Conservation (phyloP, 331 rosid genomes). For the Quercus phellos region DNA sequence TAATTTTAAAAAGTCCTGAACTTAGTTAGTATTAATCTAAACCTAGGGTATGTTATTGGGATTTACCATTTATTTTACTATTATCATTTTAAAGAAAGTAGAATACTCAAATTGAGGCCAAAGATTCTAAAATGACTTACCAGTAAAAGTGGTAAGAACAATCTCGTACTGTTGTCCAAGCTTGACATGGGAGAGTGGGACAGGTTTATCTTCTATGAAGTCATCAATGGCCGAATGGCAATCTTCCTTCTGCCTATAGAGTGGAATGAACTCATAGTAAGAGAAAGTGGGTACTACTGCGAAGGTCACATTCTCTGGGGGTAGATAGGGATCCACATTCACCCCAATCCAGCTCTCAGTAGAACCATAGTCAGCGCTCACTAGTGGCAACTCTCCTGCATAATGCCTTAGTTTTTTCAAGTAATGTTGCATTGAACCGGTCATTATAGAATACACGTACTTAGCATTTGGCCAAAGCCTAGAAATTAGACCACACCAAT, state of each 20-base stretch:
- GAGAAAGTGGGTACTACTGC: constrained; percentile 84
- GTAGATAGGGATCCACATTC: constrained; percentile 64
- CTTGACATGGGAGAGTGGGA: constrained; percentile 67
- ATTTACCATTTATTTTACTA: too few relatives aligned
- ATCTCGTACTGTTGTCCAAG: constrained; percentile 81
- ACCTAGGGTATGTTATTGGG: accelerated
- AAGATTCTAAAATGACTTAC: constrained; percentile 29
- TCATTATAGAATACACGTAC: constrained; percentile 82
- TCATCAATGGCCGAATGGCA: constrained; percentile 34
- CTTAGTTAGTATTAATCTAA: too few relatives aligned
- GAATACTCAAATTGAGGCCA: not conserved
- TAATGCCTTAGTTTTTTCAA: constrained; percentile 69
- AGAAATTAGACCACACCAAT: constrained; percentile 71
- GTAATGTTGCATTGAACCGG: constrained; percentile 90
- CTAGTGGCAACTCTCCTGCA: constrained; percentile 62
- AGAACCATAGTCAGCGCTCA: constrained; percentile 92
- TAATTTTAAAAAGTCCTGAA: too few relatives aligned
- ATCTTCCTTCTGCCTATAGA: constrained; percentile 38
- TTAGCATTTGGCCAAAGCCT: constrained; percentile 81
- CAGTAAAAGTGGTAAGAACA: constrained; percentile 88
- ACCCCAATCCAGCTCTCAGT: constrained; percentile 99
- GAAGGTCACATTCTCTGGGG: constrained; percentile 73
- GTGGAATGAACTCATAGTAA: constrained; percentile 90
- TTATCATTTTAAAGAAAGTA: not conserved
- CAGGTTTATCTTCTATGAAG: constrained; percentile 67